phyloP scores from a whole-genome alignment of 2,329 filamentous ascomycete genomes.

The Aspergillus carbonarius region DNA sequence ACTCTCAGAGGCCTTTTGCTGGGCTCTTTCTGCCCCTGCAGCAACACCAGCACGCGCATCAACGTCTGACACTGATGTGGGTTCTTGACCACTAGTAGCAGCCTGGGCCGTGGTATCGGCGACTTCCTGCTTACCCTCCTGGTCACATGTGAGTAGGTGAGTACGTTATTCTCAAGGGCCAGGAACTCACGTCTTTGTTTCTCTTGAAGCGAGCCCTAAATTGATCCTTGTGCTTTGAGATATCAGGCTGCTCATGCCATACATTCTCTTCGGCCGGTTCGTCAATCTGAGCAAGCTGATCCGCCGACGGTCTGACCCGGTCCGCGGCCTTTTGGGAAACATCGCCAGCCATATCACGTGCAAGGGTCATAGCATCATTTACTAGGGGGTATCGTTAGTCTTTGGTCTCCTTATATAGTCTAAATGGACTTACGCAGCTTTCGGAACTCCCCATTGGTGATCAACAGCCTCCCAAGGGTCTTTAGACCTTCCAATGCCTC shows the following conservation, averaged over 20 bases:
- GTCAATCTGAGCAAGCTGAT: constrained; percentile 75
- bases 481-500: constrained; percentile 80
- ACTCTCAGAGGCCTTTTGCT: constrained; percentile 61
- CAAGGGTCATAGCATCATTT: constrained; percentile 73
- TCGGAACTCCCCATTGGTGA: constrained; percentile 95
- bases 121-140: constrained; percentile 50
- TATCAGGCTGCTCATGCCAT: constrained; percentile 84
- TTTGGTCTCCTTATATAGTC: not conserved
- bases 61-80: constrained; percentile 53
- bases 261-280: constrained; percentile 83
- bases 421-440: constrained; percentile 68
- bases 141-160: not conserved
- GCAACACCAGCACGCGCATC: constrained; percentile 47
- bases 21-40: constrained; percentile 34
- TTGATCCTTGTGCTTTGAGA: constrained; percentile 67
- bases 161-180: not conserved
- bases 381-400: constrained; percentile 48
- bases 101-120: constrained; percentile 54
- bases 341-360: constrained; percentile 90
- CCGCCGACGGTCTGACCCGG: constrained; percentile 73
- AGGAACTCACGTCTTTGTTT: constrained; percentile 51
- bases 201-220: constrained; percentile 61
- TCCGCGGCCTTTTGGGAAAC: constrained; percentile 76
- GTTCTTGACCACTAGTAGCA: constrained; percentile 50
- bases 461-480: constrained; percentile 81